phyloP scores from a whole-genome alignment of 768 basidiomycete genomes.

The Myochromella boudieri region DNA sequence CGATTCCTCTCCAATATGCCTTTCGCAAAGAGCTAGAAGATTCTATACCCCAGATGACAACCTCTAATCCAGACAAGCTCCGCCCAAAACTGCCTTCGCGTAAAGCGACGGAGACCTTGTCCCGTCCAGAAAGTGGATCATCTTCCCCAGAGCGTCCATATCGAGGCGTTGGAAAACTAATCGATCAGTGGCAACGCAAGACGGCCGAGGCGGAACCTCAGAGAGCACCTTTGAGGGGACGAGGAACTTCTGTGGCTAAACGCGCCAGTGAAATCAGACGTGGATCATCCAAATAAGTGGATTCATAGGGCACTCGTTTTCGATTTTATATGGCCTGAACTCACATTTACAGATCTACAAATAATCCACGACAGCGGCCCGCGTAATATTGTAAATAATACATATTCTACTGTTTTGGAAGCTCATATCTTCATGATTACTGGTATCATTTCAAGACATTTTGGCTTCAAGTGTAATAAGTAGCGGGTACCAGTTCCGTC shows the following conservation, averaged over 20 bases:
- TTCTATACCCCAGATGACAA: conserved; percentile 23
- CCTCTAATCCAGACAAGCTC: conserved; percentile 26
- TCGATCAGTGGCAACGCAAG: conserved; percentile 88
- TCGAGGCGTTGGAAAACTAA: conserved; percentile 80
- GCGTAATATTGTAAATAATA: no score
- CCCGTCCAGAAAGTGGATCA: conserved; percentile 36
- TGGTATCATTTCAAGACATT: no score
- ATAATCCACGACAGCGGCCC: neutral
- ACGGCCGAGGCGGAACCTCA: conserved; percentile 56
- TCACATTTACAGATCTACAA: neutral
- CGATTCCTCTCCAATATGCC: conserved; percentile 12
- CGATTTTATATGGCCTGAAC: neutral
- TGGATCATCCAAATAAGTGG: conserved; percentile 13
- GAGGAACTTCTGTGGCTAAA: conserved; percentile 37
- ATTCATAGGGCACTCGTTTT: conserved; percentile 1
- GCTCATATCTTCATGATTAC: no score
- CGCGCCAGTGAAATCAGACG: conserved; percentile 36
- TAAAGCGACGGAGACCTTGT: conserved; percentile 16
- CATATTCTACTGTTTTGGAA: no score
- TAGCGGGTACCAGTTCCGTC: no score
- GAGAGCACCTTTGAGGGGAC: conserved; percentile 26
- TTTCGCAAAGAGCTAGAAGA: conserved; percentile 19
- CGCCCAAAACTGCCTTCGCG: conserved; percentile 17
- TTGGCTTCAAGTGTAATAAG: no score
- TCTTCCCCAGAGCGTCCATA: conserved; percentile 78